These are phyloP conservation scores for Akanthomyces dipterigenus DNA, from an alignment of 2,329 filamentous ascomycete genomes.

Conservation along the genomic window DNA sequence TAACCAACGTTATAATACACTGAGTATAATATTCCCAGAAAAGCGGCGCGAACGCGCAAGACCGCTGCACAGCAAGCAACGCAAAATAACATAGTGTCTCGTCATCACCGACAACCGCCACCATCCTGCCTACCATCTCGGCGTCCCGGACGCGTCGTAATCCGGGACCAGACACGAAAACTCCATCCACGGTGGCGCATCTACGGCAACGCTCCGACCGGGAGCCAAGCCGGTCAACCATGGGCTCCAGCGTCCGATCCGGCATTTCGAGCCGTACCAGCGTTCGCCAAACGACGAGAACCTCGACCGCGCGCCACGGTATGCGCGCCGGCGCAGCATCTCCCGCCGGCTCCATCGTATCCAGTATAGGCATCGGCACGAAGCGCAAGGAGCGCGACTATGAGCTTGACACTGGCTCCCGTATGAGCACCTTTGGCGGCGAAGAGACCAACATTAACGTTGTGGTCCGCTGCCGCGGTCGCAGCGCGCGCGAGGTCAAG, in stretches of 20 bases:
- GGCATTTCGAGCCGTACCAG: slow-evolving; percentile 20
- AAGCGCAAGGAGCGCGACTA: slow-evolving; percentile 88
- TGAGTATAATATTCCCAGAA: background rate
- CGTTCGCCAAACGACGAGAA: slow-evolving; percentile 18
- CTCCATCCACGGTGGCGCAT: slow-evolving; percentile 26
- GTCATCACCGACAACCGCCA: background rate
- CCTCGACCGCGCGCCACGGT: slow-evolving; percentile 21
- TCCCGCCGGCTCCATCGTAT: slow-evolving; percentile 59
- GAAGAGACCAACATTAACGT: slow-evolving; percentile 97
- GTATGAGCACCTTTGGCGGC: slow-evolving; percentile 11
- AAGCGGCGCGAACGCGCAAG: background rate
- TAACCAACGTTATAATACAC: background rate
- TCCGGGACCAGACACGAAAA: slow-evolving; percentile 11
- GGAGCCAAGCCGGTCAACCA: slow-evolving; percentile 29
- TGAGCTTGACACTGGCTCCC: slow-evolving; percentile 46
- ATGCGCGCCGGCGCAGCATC: slow-evolving; percentile 47
- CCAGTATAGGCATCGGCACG: slow-evolving; percentile 52
- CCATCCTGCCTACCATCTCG: background rate
- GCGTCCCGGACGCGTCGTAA: slow-evolving; percentile 10
- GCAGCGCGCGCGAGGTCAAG: slow-evolving; percentile 84
- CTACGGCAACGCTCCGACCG: slow-evolving; percentile 32
- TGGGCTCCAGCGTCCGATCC: slow-evolving; percentile 22
- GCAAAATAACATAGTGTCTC: background rate
- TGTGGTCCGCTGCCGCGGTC: slow-evolving; percentile 86
- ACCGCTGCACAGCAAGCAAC: background rate